Evolutionary conservation across 2,329 filamentous ascomycete genomes (phyloP).

Genomic region (Trichoderma sp.): DNA sequence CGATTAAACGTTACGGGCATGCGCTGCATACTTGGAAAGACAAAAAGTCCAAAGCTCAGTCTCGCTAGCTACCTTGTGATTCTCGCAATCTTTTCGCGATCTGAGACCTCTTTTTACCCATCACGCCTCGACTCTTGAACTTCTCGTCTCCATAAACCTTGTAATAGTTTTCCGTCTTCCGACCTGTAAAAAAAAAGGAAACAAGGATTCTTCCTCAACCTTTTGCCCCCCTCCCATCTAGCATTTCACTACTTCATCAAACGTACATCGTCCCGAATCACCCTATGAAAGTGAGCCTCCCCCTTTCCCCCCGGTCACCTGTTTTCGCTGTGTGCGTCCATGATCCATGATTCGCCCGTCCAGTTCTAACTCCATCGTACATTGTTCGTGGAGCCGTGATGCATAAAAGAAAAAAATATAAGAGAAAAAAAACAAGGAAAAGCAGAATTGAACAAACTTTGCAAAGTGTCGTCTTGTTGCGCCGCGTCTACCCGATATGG

Average conservation of each 20-base stretch:
- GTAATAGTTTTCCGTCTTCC: too few species aligned
- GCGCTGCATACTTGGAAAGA: too few species aligned
- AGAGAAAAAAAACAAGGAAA: too few species aligned
- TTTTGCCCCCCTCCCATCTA: background rate
- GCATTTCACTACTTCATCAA: background rate
- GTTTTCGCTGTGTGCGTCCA: conserved; percentile 7
- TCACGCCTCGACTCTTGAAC: too few species aligned
- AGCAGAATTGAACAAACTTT: background rate
- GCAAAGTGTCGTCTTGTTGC: conserved; percentile 18
- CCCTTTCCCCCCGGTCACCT: background rate
- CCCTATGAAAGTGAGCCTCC: background rate
- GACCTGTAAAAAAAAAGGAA: too few species aligned
- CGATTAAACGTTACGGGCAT: too few species aligned
- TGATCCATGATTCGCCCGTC: conserved; percentile 23
- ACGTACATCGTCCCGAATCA: conserved; percentile 2
- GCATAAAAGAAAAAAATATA: background rate
- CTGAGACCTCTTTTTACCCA: too few species aligned
- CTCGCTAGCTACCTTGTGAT: too few species aligned
- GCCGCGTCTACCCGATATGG: conserved; percentile 27
- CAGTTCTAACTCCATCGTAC: conserved; percentile 25
- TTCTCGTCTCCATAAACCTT: too few species aligned
- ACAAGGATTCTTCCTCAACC: background rate
- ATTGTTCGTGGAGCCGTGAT: conserved; percentile 24
- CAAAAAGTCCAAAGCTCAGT: too few species aligned
- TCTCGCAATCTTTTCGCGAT: too few species aligned